Evolutionary conservation across 768 basidiomycete species (phyloP), one percentile per base, ranked within the genome.

Genomic region (Amyloporia xantha): DNA sequence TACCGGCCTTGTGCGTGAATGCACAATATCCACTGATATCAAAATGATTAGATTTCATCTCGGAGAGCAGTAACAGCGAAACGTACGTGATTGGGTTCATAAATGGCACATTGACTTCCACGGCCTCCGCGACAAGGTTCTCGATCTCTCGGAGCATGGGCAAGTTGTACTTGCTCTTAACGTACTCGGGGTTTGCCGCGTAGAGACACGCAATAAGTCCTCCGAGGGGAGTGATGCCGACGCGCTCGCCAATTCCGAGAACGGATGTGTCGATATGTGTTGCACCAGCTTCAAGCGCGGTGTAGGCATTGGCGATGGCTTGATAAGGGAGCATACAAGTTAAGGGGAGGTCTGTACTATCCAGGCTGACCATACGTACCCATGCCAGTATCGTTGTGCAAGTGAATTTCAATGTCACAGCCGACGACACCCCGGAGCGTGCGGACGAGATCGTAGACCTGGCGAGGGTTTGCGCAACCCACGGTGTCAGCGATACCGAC

Each of bases 1-100:
- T 99, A 65, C 96, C 96, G 19, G 96, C 96, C 84, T 99, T 98
- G 84, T 98, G 96, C 23, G 96, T 99, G 75, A 99, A 99, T 3
- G 96, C 96, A 64, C 96, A 98, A 71, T 97, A 99, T 13, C 96
- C 96, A 48, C 94, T 97, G 36, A 10, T 15, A 44, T 43, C 12
- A 33, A 19, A 15, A 42, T 28, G 20, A 48, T 17, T 21, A 36
- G 44, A 15, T 40, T 48, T 20, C 37, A 42, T 4, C 13, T 20
- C 11, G 27, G n/a, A 11, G 3, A 25, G 5, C 10, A 43, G 20
- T 23, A 50, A 26, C 25, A n/a, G 39, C 28, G 50, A n/a, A n/a
- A 70, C 76, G 41, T 69, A 89, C 84, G 89, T 91, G 63, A 93
- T 86, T 28, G 91, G 90, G 71, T 95, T 95, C 81, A 86, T 89